Evolutionary conservation across 306 rosid species (phyloP), one percentile per base, ranked within the genome.

Genomic region (Lathyrus oleraceus): DNA sequence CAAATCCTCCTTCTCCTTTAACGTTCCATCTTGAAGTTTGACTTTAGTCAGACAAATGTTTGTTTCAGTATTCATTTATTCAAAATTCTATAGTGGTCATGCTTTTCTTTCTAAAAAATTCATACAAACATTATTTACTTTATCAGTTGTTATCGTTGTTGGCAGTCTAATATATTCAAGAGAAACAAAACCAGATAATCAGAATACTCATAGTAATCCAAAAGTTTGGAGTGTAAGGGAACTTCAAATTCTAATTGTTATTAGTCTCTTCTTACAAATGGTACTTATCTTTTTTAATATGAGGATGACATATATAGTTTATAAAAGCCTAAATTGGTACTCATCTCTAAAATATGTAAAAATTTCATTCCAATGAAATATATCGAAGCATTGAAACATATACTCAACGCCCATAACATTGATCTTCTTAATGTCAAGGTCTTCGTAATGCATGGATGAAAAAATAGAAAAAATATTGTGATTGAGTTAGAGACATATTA

Each of bases 261-360:
- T 49, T 0, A 83, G 84, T 66, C 81, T 79, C 40, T 40, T 1
- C 14, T 57, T 78, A 19, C 84, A 83, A 67, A 23, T n/a, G 25
- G 0, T 76, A 51, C 75, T 79, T 2, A 56, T 76, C 21, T 0
- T 59, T 35, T 32, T 58, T 4, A 84, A 79, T 17, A 79, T 68
- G 61, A 5, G 67, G 57, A 71, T 83, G 48, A 82, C 72, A 66
- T 19, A 61, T 27, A 62, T 0, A 8, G 17, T 39, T 6, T 1
- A 12, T 1, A 42, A 3, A 43, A 20, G 27, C 51, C 21, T 75
- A n/a, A 59, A 71, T 4, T 11, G 67, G 23, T 2, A 23, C 25
- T 2, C 25, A 23, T 23, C 25, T 23, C 25, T 23, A 23, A 23
- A 23, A 23, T 23, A 23, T 1, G 25, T 23, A 23, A 23, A 23